Conservation (phyloP, 352 stramenopile genomes). For the Globisporangium megalacanthum region DNA sequence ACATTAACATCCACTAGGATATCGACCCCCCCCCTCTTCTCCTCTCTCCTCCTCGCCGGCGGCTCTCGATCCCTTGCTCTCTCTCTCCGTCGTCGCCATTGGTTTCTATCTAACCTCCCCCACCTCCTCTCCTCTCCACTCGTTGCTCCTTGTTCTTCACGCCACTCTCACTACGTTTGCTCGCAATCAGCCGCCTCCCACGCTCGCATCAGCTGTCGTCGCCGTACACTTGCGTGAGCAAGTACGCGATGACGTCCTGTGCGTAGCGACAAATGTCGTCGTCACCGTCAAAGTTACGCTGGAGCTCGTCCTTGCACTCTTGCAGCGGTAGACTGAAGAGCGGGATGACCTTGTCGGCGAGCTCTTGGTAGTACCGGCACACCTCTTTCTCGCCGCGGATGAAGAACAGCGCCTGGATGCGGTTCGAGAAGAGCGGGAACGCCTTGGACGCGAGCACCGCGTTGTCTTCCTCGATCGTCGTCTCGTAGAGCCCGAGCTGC, state of each 20-base stretch:
- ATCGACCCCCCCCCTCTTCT: no score
- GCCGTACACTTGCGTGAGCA: constrained; percentile 79
- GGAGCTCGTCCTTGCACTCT: constrained; percentile 64
- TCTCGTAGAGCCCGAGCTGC: constrained; percentile 78
- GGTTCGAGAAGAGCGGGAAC: constrained; percentile 82
- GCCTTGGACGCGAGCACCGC: constrained; percentile 73
- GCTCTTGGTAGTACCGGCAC: constrained; percentile 72
- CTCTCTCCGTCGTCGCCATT: no score
- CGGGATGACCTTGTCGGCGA: constrained; percentile 79
- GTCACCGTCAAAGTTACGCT: constrained; percentile 72
- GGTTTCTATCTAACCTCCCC: no score
- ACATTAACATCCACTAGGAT: no score
- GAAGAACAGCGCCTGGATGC: constrained; percentile 85
- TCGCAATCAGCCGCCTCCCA: not conserved
- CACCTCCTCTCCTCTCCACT: no score
- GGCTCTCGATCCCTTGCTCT: no score
- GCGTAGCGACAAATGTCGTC: constrained; percentile 81
- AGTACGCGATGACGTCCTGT: constrained; percentile 85
- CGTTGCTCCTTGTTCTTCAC: no score
- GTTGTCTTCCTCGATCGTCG: constrained; percentile 85
- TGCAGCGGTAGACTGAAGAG: constrained; percentile 73
- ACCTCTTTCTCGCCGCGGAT: constrained; percentile 88
- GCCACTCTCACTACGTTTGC: not conserved
- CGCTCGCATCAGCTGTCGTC: constrained; percentile 41
- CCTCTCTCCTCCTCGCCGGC: no score